Percentiles rank a stretch among this genome's conserved stretches.
Conservation (phyloP, 495 filamentous ascomycete species). For the Annulohypoxylon stygium region DNA sequence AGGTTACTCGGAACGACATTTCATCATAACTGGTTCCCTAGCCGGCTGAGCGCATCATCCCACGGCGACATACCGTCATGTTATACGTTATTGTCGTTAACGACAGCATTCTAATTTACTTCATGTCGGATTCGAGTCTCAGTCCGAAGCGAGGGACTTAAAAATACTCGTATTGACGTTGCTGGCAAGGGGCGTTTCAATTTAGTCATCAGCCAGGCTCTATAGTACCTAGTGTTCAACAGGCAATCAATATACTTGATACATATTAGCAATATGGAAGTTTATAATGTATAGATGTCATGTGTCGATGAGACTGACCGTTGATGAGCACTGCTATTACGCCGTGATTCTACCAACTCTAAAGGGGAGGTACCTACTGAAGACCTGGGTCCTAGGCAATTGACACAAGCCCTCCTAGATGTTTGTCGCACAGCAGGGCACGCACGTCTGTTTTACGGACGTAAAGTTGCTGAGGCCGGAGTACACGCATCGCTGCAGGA, state of each 20-base stretch:
- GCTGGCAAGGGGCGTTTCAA: not conserved
- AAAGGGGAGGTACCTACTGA: conserved; percentile 3
- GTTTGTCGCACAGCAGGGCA: conserved; percentile 43
- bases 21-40: conserved; percentile 27
- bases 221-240: not conserved
- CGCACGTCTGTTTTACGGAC: conserved; percentile 50
- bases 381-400: conserved; percentile 6
- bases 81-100: conserved; percentile 7
- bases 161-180: not conserved
- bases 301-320: not conserved
- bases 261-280: not conserved
- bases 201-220: not conserved
- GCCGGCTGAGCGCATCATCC: conserved; percentile 40
- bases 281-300: not conserved
- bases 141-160: conserved; percentile 7
- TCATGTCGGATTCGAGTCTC: conserved; percentile 8
- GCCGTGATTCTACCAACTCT: conserved; percentile 3
- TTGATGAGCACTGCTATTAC: not conserved
- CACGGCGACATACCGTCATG: conserved; percentile 40
- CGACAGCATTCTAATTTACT: conserved; percentile 15
- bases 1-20: conserved; percentile 31
- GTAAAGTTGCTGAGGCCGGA: conserved; percentile 49
- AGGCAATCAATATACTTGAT: not conserved
- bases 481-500: conserved; percentile 54
- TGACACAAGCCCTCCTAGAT: conserved; percentile 33